Evolutionary conservation across 495 filamentous ascomycete species (phyloP).

Genomic region (Penicillium angulare): DNA sequence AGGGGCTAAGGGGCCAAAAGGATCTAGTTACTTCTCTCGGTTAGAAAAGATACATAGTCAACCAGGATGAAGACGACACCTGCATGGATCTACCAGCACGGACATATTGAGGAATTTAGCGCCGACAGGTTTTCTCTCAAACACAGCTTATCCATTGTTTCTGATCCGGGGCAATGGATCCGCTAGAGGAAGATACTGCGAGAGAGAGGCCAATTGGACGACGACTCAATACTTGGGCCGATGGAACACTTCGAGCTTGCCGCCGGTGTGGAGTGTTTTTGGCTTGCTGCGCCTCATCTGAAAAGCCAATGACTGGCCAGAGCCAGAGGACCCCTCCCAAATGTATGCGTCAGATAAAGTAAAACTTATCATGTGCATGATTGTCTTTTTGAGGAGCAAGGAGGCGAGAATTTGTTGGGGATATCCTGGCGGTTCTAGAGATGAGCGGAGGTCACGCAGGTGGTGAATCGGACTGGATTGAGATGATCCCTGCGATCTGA

Average conservation of each 20-base stretch:
- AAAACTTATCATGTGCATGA: neutral
- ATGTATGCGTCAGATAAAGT: constrained; percentile 4
- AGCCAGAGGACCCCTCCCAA: neutral
- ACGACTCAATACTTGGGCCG: neutral
- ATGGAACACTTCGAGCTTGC: neutral
- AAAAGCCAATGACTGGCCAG: neutral
- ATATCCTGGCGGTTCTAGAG: no score
- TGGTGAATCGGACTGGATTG: no score
- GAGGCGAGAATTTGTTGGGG: neutral
- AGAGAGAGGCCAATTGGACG: no score
- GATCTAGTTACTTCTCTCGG: no score
- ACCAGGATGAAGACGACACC: neutral
- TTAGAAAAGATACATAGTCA: neutral
- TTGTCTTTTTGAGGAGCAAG: neutral
- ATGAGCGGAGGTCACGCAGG: no score
- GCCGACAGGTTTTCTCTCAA: neutral
- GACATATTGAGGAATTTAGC: neutral
- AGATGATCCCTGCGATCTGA: no score
- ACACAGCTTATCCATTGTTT: neutral
- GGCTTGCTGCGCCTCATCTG: constrained; percentile 5
- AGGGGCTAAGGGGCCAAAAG: no score
- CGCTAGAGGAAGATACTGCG: no score
- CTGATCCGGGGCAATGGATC: no score
- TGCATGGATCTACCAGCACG: neutral
- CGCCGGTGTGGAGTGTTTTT: constrained; percentile 2